These are phyloP conservation scores for Penicillium malachiteum DNA, from an alignment of 495 filamentous ascomycete species.

Conservation along the genomic window DNA sequence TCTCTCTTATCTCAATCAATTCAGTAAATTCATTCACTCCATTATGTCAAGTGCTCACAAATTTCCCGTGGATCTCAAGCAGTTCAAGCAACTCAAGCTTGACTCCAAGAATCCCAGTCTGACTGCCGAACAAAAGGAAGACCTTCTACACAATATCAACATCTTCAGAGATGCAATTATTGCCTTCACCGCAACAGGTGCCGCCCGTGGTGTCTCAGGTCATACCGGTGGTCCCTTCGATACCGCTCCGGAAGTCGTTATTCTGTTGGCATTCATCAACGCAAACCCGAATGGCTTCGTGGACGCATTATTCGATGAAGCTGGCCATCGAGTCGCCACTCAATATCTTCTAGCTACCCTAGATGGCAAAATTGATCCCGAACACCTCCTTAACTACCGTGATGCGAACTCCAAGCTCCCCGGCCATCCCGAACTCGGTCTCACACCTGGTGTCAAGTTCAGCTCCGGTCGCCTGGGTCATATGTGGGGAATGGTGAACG, in stretches of 20 bases:
- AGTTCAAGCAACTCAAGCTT: constrained; percentile 41
- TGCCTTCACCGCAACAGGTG: constrained; percentile 39
- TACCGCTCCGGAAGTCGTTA: constrained; percentile 41
- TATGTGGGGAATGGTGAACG: constrained; percentile 44
- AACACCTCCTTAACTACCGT: constrained; percentile 42
- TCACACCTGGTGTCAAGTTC: constrained; percentile 41
- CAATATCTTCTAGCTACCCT: constrained; percentile 38
- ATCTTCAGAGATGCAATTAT: constrained; percentile 42
- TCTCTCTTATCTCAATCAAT: background rate
- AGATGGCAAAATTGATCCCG: constrained; percentile 37
- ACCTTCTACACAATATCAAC: constrained; percentile 39
- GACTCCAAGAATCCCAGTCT: constrained; percentile 32
- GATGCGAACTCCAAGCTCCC: constrained; percentile 41
- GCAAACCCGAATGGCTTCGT: constrained; percentile 29
- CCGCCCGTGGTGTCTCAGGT: constrained; percentile 37
- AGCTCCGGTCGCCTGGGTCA: constrained; percentile 41
- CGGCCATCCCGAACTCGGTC: constrained; percentile 40
- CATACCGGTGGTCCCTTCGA: constrained; percentile 46
- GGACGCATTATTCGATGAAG: constrained; percentile 40
- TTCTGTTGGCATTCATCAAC: constrained; percentile 39
- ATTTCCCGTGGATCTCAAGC: constrained; percentile 38
- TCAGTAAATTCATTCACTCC: background rate
- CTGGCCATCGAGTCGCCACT: constrained; percentile 41
- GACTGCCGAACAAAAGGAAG: constrained; percentile 31
- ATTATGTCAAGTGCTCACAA: constrained; percentile 24